Percentiles rank a stretch among this genome's conserved stretches.
These are phyloP conservation scores for Diospyros kaki DNA, from an alignment of 148 eudicot species.

Conservation along the genomic window DNA sequence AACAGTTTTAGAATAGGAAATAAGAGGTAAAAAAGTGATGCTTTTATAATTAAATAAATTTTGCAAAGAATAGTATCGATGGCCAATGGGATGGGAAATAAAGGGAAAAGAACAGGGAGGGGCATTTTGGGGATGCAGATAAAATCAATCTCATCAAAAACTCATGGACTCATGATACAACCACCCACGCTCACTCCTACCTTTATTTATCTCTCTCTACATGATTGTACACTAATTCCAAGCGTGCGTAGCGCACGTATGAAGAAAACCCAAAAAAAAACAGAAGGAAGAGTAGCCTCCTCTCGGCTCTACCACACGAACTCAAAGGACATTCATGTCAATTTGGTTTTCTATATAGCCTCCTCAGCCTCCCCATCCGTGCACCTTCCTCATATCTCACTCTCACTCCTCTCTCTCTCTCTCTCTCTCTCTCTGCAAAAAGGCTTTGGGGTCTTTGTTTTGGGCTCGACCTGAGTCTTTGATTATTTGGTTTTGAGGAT, in stretches of 20 bases:
- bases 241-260: constrained; percentile 37
- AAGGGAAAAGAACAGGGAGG: background rate
- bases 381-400: background rate
- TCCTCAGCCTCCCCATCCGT: background rate
- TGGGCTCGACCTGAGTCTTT: constrained; percentile 15
- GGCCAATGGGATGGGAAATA: background rate
- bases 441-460: background rate
- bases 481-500: background rate
- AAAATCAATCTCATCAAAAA: background rate
- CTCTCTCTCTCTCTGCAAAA: background rate
- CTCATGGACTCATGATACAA: background rate
- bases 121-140: too few relatives aligned
- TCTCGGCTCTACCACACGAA: constrained; percentile 20
- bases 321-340: constrained; percentile 31
- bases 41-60: too few relatives aligned
- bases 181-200: constrained; percentile 8
- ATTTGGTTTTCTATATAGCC: constrained; percentile 32
- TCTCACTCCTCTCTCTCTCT: constrained; percentile 7
- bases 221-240: constrained; percentile 40
- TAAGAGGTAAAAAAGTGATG: too few relatives aligned
- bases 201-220: background rate
- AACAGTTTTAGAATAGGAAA: too few relatives aligned
- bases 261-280: background rate
- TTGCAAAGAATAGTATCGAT: too few relatives aligned
- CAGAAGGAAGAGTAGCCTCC: background rate